Conservation (phyloP, 148 eudicot species). For the Chenopodium formosanum region DNA sequence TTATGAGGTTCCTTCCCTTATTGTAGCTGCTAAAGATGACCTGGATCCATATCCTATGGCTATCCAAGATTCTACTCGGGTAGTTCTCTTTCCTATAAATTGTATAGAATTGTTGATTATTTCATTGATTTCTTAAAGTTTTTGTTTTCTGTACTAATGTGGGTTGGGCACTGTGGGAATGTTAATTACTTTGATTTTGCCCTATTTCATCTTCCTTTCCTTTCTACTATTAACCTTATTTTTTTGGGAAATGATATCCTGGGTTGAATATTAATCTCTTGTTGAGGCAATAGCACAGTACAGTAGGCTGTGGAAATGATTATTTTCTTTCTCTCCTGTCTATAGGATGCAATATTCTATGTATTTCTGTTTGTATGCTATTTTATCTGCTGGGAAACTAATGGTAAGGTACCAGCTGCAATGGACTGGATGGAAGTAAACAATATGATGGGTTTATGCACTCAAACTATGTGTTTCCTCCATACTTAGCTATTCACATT, state of each 20-base stretch:
- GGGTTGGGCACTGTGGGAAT: not conserved
- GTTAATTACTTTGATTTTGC: not conserved
- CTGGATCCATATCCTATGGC: constrained; percentile 61
- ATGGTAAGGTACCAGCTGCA: not conserved
- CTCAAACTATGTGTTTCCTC: not conserved
- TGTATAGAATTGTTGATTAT: not conserved
- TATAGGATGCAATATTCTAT: not conserved
- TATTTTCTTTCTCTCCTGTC: not conserved
- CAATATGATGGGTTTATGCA: not conserved
- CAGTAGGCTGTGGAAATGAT: not conserved
- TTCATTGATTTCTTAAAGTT: not conserved
- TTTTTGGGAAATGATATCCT: not conserved
- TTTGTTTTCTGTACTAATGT: not conserved
- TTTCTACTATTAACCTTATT: not conserved
- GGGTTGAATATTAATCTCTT: not conserved
- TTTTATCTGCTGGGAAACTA: not conserved
- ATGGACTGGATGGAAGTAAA: not conserved
- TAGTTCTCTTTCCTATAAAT: constrained; percentile 26
- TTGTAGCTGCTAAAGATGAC: constrained; percentile 89
- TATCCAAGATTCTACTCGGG: constrained; percentile 83
- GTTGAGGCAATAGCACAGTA: not conserved
- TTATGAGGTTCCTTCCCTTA: constrained; percentile 83
- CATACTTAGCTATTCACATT: not conserved
- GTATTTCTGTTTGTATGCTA: not conserved
- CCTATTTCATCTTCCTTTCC: not conserved